A percentile compares a stretch with the other conserved stretches of the same genome.
These are phyloP conservation scores for Neoascochyta sp. DNA, from an alignment of 2,329 filamentous ascomycete species.

Conservation along the genomic window DNA sequence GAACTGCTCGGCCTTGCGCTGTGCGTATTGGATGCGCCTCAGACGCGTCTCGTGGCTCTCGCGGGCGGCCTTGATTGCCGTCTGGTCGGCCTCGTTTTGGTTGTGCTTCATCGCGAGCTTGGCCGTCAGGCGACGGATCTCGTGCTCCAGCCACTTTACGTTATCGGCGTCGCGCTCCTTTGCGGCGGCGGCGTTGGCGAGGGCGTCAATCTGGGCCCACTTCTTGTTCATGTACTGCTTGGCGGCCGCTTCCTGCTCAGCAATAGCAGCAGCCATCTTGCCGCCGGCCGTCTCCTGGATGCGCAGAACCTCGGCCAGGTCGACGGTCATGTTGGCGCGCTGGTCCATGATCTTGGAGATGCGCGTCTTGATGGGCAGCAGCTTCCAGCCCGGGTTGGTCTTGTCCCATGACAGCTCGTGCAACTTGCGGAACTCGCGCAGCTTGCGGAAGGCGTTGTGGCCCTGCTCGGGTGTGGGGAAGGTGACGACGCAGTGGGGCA, in stretches of 20 bases:
- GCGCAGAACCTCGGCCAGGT: slow-evolving; percentile 54
- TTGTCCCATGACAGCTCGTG: slow-evolving; percentile 54
- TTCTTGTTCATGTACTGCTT: slow-evolving; percentile 16
- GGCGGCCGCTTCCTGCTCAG: slow-evolving; percentile 15
- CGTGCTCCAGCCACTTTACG: slow-evolving; percentile 24
- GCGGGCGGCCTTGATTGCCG: slow-evolving; percentile 19
- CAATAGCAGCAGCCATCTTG: slow-evolving; percentile 13
- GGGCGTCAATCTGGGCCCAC: slow-evolving; percentile 22
- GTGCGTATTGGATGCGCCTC: slow-evolving; percentile 19
- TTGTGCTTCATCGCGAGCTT: slow-evolving; percentile 27
- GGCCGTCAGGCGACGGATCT: slow-evolving; percentile 18
- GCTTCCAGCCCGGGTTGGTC: slow-evolving; percentile 40
- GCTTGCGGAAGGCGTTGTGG: slow-evolving; percentile 54
- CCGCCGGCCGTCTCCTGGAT: slow-evolving; percentile 44
- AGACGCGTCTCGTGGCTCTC: slow-evolving; percentile 22
- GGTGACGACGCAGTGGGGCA: slow-evolving; percentile 56
- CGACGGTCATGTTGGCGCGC: slow-evolving; percentile 60
- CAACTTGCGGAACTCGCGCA: slow-evolving; percentile 58
- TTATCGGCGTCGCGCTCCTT: slow-evolving; percentile 16
- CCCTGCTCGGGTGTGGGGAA: slow-evolving; percentile 51
- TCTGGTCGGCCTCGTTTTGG: slow-evolving; percentile 24
- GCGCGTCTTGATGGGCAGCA: slow-evolving; percentile 48
- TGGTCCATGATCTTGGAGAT: slow-evolving; percentile 59
- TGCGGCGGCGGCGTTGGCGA: slow-evolving; percentile 15
- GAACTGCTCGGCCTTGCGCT: slow-evolving; percentile 22